phyloP scores from a whole-genome alignment of 371 early-diverging fungal genomes.

The Mortierella sp. region DNA sequence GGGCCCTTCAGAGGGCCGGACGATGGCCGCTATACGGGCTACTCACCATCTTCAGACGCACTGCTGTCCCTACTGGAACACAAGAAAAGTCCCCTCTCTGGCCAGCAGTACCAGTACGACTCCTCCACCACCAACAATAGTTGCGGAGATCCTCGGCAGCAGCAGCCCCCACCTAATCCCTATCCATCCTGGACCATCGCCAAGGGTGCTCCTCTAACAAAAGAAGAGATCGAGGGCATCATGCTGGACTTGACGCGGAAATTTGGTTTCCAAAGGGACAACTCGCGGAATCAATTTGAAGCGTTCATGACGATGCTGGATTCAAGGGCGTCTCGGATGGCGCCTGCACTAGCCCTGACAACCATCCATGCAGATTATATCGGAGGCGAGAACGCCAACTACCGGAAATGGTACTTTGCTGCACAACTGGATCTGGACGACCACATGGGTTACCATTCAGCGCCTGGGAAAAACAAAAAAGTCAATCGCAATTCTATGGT shows the following conservation, averaged over 20 bases:
- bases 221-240: conserved; percentile 71
- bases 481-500: conserved; percentile 29
- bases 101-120: conserved; percentile 20
- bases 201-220: conserved; percentile 67
- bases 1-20: conserved; percentile 66
- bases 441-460: conserved; percentile 59
- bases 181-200: conserved; percentile 78
- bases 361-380: conserved; percentile 88
- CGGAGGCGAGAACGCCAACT: conserved; percentile 86
- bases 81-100: conserved; percentile 61
- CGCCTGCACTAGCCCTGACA: conserved; percentile 76
- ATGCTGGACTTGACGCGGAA: conserved; percentile 67
- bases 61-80: conserved; percentile 75
- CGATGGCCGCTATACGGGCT: conserved; percentile 76
- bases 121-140: not conserved
- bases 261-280: conserved; percentile 88
- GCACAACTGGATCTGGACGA: conserved; percentile 80
- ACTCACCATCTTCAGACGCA: conserved; percentile 80
- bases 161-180: conserved; percentile 45
- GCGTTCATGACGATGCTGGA: conserved; percentile 85
- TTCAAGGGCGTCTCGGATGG: conserved; percentile 83
- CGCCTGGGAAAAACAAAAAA: conserved; percentile 52
- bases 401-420: conserved; percentile 87
- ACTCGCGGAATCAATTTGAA: conserved; percentile 78
- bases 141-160: not conserved